Conservation (phyloP, 192 early-diverging fungal genomes). For the Geranomyces michiganensis region DNA sequence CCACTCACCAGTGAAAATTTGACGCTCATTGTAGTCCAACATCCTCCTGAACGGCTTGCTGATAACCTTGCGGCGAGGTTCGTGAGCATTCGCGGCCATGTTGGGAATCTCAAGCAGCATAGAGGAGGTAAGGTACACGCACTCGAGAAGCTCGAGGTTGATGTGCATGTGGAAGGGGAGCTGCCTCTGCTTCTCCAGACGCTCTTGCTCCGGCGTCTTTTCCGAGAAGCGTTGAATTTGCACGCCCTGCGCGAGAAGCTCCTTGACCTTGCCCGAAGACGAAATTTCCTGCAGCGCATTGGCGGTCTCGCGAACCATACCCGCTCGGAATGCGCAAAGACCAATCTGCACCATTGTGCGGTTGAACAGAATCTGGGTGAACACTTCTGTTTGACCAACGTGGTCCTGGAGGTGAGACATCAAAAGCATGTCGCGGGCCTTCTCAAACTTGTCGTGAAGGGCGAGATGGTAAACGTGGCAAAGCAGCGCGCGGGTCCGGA, state of each 20-base stretch:
- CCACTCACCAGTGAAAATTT: slow-evolving; percentile 84
- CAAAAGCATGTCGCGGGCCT: slow-evolving; percentile 92
- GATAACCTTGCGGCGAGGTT: slow-evolving; percentile 69
- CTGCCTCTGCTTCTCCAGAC: slow-evolving; percentile 91
- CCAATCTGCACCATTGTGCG: slow-evolving; percentile 95
- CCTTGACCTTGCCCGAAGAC: slow-evolving; percentile 80
- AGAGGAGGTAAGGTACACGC: slow-evolving; percentile 90
- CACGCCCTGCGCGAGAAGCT: slow-evolving; percentile 90
- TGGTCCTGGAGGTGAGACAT: slow-evolving; percentile 99
- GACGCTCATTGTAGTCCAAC: slow-evolving; percentile 94
- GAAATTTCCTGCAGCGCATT: slow-evolving; percentile 87
- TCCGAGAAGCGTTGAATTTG: slow-evolving; percentile 74
- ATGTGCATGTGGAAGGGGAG: slow-evolving; percentile 99
- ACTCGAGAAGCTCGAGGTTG: slow-evolving; percentile 97
- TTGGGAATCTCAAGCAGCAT: slow-evolving; percentile 98
- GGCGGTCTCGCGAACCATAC: slow-evolving; percentile 87
- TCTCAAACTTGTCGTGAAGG: slow-evolving; percentile 91
- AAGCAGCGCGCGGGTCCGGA: slow-evolving; percentile 92
- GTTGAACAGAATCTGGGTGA: slow-evolving; percentile 95
- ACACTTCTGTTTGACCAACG: slow-evolving; percentile 83
- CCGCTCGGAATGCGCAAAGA: slow-evolving; percentile 93
- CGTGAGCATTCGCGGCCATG: slow-evolving; percentile 78
- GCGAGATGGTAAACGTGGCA: slow-evolving; percentile 98
- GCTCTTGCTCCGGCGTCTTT: slow-evolving; percentile 88
- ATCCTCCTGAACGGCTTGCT: slow-evolving; percentile 90